Conservation (phyloP, 495 filamentous ascomycete species). For the Podospora australis region DNA sequence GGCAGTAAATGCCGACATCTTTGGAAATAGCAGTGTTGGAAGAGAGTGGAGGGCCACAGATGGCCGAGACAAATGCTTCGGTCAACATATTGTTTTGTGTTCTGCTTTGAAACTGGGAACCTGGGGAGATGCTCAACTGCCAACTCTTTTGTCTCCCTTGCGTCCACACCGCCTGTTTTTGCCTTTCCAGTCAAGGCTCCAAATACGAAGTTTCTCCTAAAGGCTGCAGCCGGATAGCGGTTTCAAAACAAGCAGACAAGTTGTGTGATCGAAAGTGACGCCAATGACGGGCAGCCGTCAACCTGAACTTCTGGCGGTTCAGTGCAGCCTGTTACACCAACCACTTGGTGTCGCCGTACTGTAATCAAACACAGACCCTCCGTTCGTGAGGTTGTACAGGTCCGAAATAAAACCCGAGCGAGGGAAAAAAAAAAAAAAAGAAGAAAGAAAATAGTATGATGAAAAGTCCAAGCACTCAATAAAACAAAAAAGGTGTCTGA, state of each 20-base stretch:
- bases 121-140: not conserved
- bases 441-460: not conserved
- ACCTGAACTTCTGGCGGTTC: constrained; percentile 3
- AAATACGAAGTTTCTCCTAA: too few species aligned
- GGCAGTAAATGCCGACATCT: constrained; percentile 78
- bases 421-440: not conserved
- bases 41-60: constrained; percentile 55
- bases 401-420: not conserved
- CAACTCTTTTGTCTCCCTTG: not conserved
- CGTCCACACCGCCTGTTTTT: not conserved
- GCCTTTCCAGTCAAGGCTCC: too few species aligned
- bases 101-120: not conserved
- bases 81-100: constrained; percentile 76
- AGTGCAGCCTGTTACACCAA: constrained; percentile 1
- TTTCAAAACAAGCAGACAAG: constrained; percentile 1
- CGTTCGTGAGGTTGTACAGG: too few species aligned
- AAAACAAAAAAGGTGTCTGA: not conserved
- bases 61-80: constrained; percentile 73
- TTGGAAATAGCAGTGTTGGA: constrained; percentile 60
- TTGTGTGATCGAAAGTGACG: not conserved
- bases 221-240: not conserved
- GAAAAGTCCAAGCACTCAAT: too few species aligned
- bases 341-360: constrained; percentile 7
- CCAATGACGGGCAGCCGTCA: constrained; percentile 1
- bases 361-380: not conserved